Conservation (phyloP, 441 rosid species). For the Euphorbia schlechtendalii region DNA sequence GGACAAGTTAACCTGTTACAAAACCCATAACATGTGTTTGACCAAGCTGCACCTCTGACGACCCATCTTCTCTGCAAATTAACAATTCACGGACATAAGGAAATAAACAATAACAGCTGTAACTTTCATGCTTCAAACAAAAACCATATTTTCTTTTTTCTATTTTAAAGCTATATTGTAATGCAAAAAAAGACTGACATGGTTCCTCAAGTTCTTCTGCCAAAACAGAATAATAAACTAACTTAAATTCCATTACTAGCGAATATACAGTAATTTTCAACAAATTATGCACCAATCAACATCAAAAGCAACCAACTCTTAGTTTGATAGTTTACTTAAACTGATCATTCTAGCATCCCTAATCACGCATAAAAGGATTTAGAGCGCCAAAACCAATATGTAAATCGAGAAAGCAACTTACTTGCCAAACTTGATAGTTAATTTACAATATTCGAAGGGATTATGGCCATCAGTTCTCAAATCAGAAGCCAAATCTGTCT, state of each 20-base stretch:
- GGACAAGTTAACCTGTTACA: conserved; percentile 75
- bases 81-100: conserved; percentile 6
- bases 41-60: conserved; percentile 92
- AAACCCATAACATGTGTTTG: conserved; percentile 87
- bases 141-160: too few species aligned
- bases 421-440: conserved; percentile 84
- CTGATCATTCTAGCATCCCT: neutral
- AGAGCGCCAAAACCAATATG: neutral
- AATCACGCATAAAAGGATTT: too few species aligned
- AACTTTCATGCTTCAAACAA: neutral
- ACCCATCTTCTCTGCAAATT: conserved; percentile 72
- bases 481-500: too few species aligned
- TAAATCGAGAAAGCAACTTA: conserved; percentile 23
- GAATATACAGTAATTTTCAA: neutral
- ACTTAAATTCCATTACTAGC: neutral
- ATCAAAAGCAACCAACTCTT: neutral
- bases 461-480: conserved; percentile 67
- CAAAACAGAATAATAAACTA: conserved; percentile 1
- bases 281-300: neutral
- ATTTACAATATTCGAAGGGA: conserved; percentile 71
- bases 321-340: too few species aligned
- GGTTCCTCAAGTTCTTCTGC: neutral
- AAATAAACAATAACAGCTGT: neutral
- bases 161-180: too few species aligned
- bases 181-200: neutral